A percentile compares a stretch with the other conserved stretches of the same genome.
phyloP scores from a whole-genome alignment of 495 filamentous ascomycete species.

The Thozetella sp. region DNA sequence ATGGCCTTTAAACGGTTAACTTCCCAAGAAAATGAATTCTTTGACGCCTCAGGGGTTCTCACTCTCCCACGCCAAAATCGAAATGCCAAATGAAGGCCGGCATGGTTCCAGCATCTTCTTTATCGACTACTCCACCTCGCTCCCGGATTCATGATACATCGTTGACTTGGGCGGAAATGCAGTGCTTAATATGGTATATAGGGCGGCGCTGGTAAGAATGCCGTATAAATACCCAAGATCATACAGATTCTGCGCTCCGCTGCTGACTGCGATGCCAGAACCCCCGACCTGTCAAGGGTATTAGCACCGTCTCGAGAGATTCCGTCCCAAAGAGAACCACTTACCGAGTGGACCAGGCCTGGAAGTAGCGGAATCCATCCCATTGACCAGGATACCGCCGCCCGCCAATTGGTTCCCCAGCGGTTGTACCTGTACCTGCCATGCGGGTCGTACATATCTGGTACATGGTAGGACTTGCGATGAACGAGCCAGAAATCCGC shows the following conservation, averaged over 20 bases:
- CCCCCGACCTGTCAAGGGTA: neutral
- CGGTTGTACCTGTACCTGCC: neutral
- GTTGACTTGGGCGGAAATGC: neutral
- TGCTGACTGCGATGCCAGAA: neutral
- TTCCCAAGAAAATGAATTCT: too few species aligned
- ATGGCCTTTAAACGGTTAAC: too few species aligned
- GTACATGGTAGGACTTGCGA: neutral
- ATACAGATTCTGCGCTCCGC: neutral
- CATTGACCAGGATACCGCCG: neutral
- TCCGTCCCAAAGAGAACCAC: neutral
- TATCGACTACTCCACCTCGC: neutral
- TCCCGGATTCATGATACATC: neutral
- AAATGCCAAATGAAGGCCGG: too few species aligned
- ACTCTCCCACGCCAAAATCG: too few species aligned
- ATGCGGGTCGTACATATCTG: neutral
- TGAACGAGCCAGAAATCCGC: neutral
- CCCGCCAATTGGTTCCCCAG: neutral
- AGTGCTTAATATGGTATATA: neutral
- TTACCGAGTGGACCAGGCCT: neutral
- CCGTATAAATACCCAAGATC: neutral
- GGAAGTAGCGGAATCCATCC: neutral
- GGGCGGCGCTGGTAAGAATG: neutral
- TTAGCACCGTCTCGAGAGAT: neutral
- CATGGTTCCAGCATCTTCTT: too few species aligned
- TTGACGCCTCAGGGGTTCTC: too few species aligned